Conservation (phyloP, 176 grass and related monocot genomes). For the Paspalum notatum region DNA sequence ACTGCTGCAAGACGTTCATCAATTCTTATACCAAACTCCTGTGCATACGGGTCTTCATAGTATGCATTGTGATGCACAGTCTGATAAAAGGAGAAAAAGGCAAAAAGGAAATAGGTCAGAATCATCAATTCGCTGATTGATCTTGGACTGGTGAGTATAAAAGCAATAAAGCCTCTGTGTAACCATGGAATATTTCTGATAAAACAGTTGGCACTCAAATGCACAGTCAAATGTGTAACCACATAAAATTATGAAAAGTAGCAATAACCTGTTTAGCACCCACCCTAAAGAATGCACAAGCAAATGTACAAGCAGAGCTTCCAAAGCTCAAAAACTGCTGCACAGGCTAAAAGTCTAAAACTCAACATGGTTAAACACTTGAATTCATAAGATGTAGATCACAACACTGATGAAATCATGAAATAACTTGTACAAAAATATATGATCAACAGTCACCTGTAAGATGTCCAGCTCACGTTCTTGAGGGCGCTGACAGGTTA, state of each 20-base stretch:
- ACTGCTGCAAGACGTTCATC: constrained; percentile 80
- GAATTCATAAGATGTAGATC: not conserved
- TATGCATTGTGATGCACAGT: constrained; percentile 97
- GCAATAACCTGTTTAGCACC: not conserved
- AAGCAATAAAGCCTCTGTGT: not conserved
- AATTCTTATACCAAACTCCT: constrained; percentile 94
- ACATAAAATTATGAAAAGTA: not conserved
- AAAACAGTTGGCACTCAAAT: constrained; percentile 4
- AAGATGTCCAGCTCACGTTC: constrained; percentile 81
- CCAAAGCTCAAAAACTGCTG: not conserved
- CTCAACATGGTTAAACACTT: constrained; percentile 4
- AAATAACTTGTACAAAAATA: constrained; percentile 23
- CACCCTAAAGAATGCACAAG: not conserved
- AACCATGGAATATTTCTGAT: not conserved
- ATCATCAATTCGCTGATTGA: constrained; percentile 6
- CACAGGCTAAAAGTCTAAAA: not conserved
- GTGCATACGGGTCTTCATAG: constrained; percentile 85
- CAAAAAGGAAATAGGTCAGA: constrained; percentile 17
- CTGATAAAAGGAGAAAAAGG: constrained; percentile 39
- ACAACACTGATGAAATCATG: constrained; percentile 1
- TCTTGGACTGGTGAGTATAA: not conserved
- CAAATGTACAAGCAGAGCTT: not conserved
- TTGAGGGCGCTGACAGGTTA: constrained; percentile 85
- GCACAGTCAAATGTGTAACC: not conserved
- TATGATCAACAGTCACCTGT: constrained; percentile 49